These are phyloP conservation scores for Trichoderma polysporum DNA, from an alignment of 2,329 filamentous ascomycete species.

Conservation along the genomic window DNA sequence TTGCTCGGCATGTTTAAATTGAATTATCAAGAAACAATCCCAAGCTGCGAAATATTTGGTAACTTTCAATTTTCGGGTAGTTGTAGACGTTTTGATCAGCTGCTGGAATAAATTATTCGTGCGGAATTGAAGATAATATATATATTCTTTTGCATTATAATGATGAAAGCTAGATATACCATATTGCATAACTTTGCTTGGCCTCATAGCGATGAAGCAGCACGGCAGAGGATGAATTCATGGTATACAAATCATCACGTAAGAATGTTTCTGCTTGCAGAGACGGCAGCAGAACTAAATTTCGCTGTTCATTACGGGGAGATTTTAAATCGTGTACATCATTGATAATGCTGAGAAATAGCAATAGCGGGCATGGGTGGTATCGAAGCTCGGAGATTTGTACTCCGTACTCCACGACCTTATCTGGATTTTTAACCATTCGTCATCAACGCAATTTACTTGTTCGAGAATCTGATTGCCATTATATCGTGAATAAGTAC, in stretches of 20 bases:
- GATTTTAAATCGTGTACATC: background rate
- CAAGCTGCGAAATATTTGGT: background rate
- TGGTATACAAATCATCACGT: conserved; percentile 10
- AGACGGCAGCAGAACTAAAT: background rate
- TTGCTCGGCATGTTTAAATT: background rate
- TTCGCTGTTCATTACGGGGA: background rate
- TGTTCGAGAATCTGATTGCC: background rate
- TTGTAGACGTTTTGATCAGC: background rate
- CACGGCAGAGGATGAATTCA: too few relatives aligned
- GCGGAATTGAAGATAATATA: background rate
- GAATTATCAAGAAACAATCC: rapidly evolving
- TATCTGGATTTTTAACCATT: background rate
- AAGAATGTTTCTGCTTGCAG: background rate
- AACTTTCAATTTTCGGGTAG: background rate
- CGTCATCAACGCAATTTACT: background rate
- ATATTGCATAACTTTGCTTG: background rate
- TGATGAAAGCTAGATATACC: background rate
- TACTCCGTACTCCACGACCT: too few relatives aligned
- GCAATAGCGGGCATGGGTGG: background rate
- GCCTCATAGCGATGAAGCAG: too few relatives aligned
- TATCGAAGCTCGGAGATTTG: background rate
- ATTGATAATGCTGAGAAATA: background rate
- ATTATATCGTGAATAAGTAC: background rate
- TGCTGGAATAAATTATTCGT: background rate
- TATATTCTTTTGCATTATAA: background rate